Conservation (phyloP, 2,329 filamentous ascomycete genomes). For the Cercospora sp. region DNA sequence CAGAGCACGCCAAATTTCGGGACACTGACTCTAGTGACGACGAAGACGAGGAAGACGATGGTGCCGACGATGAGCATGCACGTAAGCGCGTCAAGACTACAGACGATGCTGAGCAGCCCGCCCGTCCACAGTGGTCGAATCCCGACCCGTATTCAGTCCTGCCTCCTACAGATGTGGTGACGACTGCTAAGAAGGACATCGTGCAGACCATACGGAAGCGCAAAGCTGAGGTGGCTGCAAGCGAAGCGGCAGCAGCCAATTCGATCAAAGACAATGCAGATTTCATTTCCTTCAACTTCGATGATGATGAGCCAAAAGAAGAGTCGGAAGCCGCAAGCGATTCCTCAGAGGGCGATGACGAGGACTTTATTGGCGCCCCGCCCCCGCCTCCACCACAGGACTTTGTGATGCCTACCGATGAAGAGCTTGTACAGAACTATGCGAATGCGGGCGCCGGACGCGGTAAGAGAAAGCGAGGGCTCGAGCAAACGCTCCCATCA, state of each 20-base stretch:
- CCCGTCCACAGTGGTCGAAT: conserved; percentile 83
- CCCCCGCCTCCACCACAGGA: conserved; percentile 20
- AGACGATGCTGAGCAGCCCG: conserved; percentile 36
- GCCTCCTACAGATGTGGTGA: conserved; percentile 73
- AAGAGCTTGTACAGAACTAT: conserved; percentile 26
- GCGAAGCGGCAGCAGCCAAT: conserved; percentile 48
- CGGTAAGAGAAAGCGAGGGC: conserved; percentile 69
- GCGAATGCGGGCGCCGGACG: conserved; percentile 2
- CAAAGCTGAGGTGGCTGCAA: conserved; percentile 62
- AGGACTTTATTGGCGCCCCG: conserved; percentile 30
- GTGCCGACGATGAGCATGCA: conserved; percentile 30
- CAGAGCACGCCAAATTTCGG: conserved; percentile 45
- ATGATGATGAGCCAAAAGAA: conserved; percentile 35
- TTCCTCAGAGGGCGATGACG: conserved; percentile 42
- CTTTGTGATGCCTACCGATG: conserved; percentile 30
- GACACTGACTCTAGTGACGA: conserved; percentile 46
- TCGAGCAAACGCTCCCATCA: conserved; percentile 17
- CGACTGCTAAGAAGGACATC: conserved; percentile 78
- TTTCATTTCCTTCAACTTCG: conserved; percentile 74
- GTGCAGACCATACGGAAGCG: conserved; percentile 91
- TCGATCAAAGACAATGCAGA: conserved; percentile 60
- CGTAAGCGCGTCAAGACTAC: conserved; percentile 38
- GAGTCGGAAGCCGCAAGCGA: conserved; percentile 25
- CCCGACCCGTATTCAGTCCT: conserved; percentile 90
- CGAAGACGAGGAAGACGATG: conserved; percentile 33